phyloP scores from a whole-genome alignment of 2,329 filamentous ascomycete species.

The Paradendryphiella salina region DNA sequence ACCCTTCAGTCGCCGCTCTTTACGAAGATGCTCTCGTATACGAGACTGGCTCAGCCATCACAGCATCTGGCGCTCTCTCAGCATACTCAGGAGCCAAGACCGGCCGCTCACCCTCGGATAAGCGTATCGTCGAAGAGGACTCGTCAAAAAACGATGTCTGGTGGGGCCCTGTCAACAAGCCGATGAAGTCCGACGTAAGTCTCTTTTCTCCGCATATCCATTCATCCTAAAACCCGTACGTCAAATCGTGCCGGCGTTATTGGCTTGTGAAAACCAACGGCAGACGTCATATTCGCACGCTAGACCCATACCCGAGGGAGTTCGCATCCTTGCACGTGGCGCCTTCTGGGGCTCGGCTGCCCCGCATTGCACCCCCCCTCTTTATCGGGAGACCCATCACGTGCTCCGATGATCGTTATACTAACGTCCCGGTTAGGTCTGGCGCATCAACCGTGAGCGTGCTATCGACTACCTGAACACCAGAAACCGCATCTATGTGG shows the following conservation, averaged over 20 bases:
- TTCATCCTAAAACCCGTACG: slow-evolving; percentile 13
- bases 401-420: slow-evolving; percentile 30
- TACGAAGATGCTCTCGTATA: slow-evolving; percentile 99
- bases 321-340: slow-evolving; percentile 36
- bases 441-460: slow-evolving; percentile 99
- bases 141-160: slow-evolving; percentile 89
- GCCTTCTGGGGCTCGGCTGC: slow-evolving; percentile 34
- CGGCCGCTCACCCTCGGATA: slow-evolving; percentile 92
- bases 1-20: slow-evolving; percentile 90
- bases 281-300: slow-evolving; percentile 41
- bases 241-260: slow-evolving; percentile 10
- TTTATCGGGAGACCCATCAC: slow-evolving; percentile 13
- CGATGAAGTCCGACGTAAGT: slow-evolving; percentile 94
- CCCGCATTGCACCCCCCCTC: slow-evolving; percentile 41
- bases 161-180: slow-evolving; percentile 99
- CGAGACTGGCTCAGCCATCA: slow-evolving; percentile 96
- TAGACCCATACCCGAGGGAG: slow-evolving; percentile 39
- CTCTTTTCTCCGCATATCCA: slow-evolving; percentile 13
- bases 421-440: slow-evolving; percentile 66
- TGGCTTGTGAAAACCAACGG: slow-evolving; percentile 35
- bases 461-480: slow-evolving; percentile 99
- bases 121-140: slow-evolving; percentile 93
- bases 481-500: slow-evolving; percentile 95
- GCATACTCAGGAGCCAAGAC: slow-evolving; percentile 99
- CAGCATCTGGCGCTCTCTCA: slow-evolving; percentile 89